These are phyloP conservation scores for Didymella pinodella DNA, from an alignment of 2,329 filamentous ascomycete species.

Conservation along the genomic window DNA sequence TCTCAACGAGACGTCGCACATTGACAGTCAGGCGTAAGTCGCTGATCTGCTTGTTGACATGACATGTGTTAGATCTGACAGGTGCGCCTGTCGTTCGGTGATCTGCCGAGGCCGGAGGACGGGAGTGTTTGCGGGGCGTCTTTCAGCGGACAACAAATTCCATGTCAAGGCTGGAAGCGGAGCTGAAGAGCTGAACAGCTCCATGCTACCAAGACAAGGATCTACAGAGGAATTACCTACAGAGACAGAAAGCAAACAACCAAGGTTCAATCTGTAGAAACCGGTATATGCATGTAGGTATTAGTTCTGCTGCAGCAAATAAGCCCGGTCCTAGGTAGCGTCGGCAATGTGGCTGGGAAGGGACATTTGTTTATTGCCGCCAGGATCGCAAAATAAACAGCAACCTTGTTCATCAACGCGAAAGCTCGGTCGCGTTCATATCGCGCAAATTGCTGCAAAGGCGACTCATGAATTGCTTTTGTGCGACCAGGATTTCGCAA, in stretches of 20 bases:
- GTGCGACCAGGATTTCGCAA: conserved; percentile 3
- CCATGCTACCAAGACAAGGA: conserved; percentile 5
- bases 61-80: conserved; percentile 8
- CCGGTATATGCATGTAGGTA: conserved; percentile 21
- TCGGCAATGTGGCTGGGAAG: conserved; percentile 19
- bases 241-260: conserved; percentile 5
- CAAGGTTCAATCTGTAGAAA: conserved; percentile 13
- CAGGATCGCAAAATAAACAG: conserved; percentile 23
- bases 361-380: conserved; percentile 22
- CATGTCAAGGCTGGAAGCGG: neutral
- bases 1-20: conserved; percentile 20
- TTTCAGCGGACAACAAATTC: conserved; percentile 2
- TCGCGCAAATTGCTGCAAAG: conserved; percentile 17
- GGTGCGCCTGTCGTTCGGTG: conserved; percentile 4
- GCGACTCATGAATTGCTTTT: conserved; percentile 10
- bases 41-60: conserved; percentile 10
- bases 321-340: conserved; percentile 16
- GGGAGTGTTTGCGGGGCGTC: conserved; percentile 10
- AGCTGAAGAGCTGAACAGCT: conserved; percentile 6
- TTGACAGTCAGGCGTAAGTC: conserved; percentile 15
- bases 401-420: conserved; percentile 15
- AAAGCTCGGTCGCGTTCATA: conserved; percentile 3
- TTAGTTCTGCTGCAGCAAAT: conserved; percentile 10
- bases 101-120: conserved; percentile 10
- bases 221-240: neutral